phyloP scores from a whole-genome alignment of 176 grass and related monocot genomes.

The Stipa capillata region DNA sequence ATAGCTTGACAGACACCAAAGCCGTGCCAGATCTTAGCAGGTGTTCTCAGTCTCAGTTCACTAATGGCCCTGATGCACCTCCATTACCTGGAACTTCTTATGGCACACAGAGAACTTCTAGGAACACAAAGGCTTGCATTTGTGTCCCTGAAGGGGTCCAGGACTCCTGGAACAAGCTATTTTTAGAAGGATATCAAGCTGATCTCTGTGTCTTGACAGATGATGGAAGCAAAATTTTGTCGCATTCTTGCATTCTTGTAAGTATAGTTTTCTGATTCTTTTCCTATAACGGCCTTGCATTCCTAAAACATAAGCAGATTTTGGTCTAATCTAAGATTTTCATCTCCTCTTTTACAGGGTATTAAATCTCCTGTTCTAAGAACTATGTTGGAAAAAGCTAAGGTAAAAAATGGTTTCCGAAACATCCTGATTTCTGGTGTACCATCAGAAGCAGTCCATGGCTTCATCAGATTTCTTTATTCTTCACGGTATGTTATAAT shows the following conservation, averaged over 20 bases:
- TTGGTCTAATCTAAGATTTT: not conserved
- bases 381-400: constrained; percentile 39
- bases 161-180: constrained; percentile 31
- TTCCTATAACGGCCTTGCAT: not conserved
- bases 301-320: not conserved
- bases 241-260: constrained; percentile 48
- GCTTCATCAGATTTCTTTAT: constrained; percentile 80
- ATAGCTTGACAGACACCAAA: not conserved
- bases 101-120: not conserved
- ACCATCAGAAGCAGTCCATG: constrained; percentile 41
- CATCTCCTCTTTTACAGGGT: constrained; percentile 13
- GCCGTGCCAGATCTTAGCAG: not conserved
- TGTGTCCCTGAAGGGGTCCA: not conserved
- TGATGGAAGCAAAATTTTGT: constrained; percentile 15
- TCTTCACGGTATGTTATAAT: constrained; percentile 44
- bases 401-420: not conserved
- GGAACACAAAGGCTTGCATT: not conserved
- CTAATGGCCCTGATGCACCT: constrained; percentile 21
- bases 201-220: constrained; percentile 29
- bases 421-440: constrained; percentile 44
- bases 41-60: not conserved
- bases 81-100: constrained; percentile 28
- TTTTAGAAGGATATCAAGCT: constrained; percentile 40
- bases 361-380: constrained; percentile 50
- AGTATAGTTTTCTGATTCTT: not conserved